Evolutionary conservation across 495 filamentous ascomycete species (phyloP).

Genomic region (Hyaloscypha bicolor): DNA sequence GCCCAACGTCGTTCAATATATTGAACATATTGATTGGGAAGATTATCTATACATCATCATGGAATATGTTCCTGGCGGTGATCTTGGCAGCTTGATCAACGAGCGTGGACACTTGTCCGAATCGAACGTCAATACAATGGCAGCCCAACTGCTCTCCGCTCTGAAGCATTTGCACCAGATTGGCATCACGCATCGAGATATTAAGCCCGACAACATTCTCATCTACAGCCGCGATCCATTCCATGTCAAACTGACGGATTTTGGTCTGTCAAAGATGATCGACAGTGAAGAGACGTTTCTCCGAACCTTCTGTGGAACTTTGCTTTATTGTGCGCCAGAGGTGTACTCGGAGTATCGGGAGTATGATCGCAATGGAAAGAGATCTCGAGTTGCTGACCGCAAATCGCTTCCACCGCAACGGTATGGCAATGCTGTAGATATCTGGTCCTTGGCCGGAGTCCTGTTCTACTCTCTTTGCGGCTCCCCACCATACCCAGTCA

Average conservation of each 20-base stretch:
- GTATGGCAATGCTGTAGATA: constrained; percentile 88
- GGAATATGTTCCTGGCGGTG: constrained; percentile 87
- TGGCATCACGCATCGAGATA: constrained; percentile 92
- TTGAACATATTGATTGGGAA: constrained; percentile 79
- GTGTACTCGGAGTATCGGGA: constrained; percentile 85
- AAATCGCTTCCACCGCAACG: constrained; percentile 46
- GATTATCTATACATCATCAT: constrained; percentile 90
- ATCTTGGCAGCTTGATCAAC: constrained; percentile 73
- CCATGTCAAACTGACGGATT: constrained; percentile 89
- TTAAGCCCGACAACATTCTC: constrained; percentile 97
- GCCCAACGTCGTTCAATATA: constrained; percentile 89
- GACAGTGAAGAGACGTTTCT: constrained; percentile 87
- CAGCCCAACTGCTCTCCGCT: constrained; percentile 76
- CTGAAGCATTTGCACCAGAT: constrained; percentile 84
- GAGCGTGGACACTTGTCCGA: constrained; percentile 65
- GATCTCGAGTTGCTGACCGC: constrained; percentile 41
- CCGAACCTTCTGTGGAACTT: constrained; percentile 93
- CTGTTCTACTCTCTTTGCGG: constrained; percentile 78
- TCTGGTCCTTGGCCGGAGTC: constrained; percentile 93
- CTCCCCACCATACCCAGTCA: constrained; percentile 76
- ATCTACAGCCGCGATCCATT: constrained; percentile 72
- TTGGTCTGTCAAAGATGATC: constrained; percentile 91
- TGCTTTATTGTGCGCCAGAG: constrained; percentile 95
- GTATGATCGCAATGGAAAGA: constrained; percentile 50
- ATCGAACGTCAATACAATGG: constrained; percentile 64